A percentile compares a stretch with the other conserved stretches of the same genome.
phyloP scores from a whole-genome alignment of 495 filamentous ascomycete genomes.

The Aspergillus hancockii region DNA sequence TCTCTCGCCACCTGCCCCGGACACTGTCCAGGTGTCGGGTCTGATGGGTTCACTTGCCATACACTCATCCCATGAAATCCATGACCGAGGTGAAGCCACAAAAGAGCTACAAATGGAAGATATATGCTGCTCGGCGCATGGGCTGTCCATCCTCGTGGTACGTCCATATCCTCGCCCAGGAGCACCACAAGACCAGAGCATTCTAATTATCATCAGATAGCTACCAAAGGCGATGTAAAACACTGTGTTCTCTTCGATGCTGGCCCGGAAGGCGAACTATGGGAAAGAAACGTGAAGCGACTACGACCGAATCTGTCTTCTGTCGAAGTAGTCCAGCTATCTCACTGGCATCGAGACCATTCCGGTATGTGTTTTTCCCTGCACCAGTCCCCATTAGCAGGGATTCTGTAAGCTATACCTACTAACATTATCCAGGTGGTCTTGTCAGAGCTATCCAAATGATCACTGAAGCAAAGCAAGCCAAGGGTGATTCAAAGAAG shows the following conservation, averaged over 20 bases:
- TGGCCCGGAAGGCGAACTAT: conserved; percentile 58
- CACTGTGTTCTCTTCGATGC: conserved; percentile 62
- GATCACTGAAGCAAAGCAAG: conserved; percentile 48
- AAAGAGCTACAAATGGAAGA: conserved; percentile 54
- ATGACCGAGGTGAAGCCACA: conserved; percentile 42
- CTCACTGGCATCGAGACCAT: conserved; percentile 67
- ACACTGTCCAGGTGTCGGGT: conserved; percentile 47
- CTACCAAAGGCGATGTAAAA: conserved; percentile 48
- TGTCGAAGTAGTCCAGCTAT: conserved; percentile 76
- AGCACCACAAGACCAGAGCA: neutral
- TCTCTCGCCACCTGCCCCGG: conserved; percentile 50
- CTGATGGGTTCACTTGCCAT: conserved; percentile 42
- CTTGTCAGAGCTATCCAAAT: conserved; percentile 46
- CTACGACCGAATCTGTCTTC: conserved; percentile 57
- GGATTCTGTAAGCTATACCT: too few relatives aligned
- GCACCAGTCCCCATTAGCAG: too few relatives aligned
- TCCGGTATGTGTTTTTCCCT: conserved; percentile 33
- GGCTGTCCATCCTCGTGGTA: conserved; percentile 58
- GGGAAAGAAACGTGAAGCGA: conserved; percentile 55
- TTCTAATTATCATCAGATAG: conserved; percentile 40
- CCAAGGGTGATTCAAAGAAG: conserved; percentile 24
- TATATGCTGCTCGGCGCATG: conserved; percentile 63
- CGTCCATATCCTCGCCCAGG: conserved; percentile 9
- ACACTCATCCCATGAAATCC: conserved; percentile 27
- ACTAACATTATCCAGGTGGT: conserved; percentile 40